These are phyloP conservation scores for Yamadazyma takamatsuzukensis DNA, from an alignment of 805 yeast species.

Conservation along the genomic window DNA sequence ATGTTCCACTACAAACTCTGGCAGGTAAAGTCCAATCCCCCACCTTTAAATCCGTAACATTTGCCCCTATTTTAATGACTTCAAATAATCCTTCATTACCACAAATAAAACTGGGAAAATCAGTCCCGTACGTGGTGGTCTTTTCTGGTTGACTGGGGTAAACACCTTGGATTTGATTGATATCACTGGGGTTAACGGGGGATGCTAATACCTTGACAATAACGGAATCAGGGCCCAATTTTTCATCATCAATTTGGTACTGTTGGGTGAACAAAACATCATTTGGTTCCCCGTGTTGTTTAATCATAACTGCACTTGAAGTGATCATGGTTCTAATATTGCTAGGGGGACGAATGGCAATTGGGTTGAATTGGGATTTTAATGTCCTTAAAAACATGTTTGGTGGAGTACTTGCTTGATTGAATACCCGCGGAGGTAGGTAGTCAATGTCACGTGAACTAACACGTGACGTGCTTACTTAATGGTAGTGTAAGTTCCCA, in stretches of 20 bases:
- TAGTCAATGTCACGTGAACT: no score
- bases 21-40: constrained; percentile 92
- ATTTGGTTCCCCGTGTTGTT: constrained; percentile 63
- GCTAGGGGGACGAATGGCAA: no score
- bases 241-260: constrained; percentile 45
- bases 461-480: no score
- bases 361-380: no score
- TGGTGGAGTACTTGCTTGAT: no score
- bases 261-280: constrained; percentile 52
- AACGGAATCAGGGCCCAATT: constrained; percentile 33
- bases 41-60: constrained; percentile 41
- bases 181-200: constrained; percentile 43
- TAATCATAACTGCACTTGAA: constrained; percentile 65
- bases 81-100: constrained; percentile 95
- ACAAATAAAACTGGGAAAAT: constrained; percentile 68
- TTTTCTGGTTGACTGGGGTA: constrained; percentile 48
- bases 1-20: constrained; percentile 81
- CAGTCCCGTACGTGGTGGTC: constrained; percentile 51
- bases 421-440: no score
- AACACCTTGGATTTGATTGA: constrained; percentile 45
- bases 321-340: constrained; percentile 44
- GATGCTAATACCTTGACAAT: constrained; percentile 37
- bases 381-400: no score
- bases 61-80: constrained; percentile 66
- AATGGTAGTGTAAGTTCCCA: no score